Percentiles rank a stretch among this genome's conserved stretches.
Evolutionary conservation across 169 alveolate genomes (phyloP).

Genomic region (Cryptosporidium tyzzeri): DNA sequence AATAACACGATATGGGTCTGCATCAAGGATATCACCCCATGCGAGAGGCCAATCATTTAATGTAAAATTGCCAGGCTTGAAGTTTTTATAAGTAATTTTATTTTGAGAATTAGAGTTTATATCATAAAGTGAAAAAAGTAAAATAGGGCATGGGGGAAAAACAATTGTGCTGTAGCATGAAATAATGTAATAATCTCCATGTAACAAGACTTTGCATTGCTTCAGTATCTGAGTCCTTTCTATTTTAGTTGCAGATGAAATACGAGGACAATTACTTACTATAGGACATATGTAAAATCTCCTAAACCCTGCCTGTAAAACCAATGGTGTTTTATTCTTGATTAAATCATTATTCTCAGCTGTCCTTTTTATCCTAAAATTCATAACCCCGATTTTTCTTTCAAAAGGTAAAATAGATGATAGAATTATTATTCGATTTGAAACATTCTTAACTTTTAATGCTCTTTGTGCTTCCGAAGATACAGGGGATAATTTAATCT

Average conservation of each 20-base stretch:
- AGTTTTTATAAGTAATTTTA: constrained; percentile 8
- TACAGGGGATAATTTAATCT: constrained; percentile 17
- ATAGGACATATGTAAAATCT: constrained; percentile 83
- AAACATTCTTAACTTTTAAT: constrained; percentile 35
- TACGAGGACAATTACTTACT: constrained; percentile 74
- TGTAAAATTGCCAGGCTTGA: background rate
- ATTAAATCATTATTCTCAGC: constrained; percentile 80
- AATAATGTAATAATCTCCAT: constrained; percentile 79
- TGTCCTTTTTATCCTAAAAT: constrained; percentile 84
- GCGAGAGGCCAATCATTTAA: constrained; percentile 80
- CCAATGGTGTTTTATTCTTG: constrained; percentile 82
- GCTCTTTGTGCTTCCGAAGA: constrained; percentile 16
- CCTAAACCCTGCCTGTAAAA: constrained; percentile 89
- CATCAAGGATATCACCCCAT: constrained; percentile 81
- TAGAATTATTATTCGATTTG: constrained; percentile 80
- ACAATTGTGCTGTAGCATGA: constrained; percentile 81
- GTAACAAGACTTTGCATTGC: constrained; percentile 79
- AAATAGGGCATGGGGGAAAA: constrained; percentile 83
- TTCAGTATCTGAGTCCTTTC: constrained; percentile 81
- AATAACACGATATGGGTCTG: constrained; percentile 86
- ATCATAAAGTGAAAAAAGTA: constrained; percentile 79
- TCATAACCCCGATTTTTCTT: constrained; percentile 87
- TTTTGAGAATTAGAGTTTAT: background rate
- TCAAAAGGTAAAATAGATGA: constrained; percentile 89
- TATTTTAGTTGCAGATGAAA: constrained; percentile 77